phyloP scores from a whole-genome alignment of 2,329 filamentous ascomycete species.

The Penicillium sp. region DNA sequence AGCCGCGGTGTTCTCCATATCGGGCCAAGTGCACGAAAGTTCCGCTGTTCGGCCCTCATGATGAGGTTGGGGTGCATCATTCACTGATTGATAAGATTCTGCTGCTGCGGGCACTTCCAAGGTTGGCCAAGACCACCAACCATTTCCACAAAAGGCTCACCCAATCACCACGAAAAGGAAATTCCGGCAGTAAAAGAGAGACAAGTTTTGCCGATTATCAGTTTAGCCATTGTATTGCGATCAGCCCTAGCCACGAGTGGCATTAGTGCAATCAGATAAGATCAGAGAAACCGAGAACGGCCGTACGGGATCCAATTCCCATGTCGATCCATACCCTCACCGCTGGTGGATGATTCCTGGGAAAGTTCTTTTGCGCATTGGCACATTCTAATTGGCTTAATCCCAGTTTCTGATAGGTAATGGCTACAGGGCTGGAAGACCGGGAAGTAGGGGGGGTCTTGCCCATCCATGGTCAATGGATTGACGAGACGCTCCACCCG shows the following conservation, averaged over 20 bases:
- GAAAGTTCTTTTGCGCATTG: conserved; percentile 8
- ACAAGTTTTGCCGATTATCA: neutral
- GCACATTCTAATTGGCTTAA: conserved; percentile 13
- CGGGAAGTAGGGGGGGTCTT: conserved; percentile 7
- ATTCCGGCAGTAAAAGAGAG: neutral
- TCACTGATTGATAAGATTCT: conserved; percentile 28
- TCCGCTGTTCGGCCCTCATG: conserved; percentile 19
- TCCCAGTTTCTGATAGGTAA: conserved; percentile 21
- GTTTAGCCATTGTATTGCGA: conserved; percentile 9
- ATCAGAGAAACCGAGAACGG: conserved; percentile 18
- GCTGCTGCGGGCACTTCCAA: neutral
- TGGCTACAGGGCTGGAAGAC: conserved; percentile 7
- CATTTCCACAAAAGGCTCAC: neutral
- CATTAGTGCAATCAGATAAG: conserved; percentile 28
- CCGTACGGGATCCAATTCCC: conserved; percentile 2
- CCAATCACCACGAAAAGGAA: conserved; percentile 4
- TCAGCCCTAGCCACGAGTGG: conserved; percentile 6
- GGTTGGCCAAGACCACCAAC: conserved; percentile 8
- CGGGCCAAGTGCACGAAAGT: conserved; percentile 1
- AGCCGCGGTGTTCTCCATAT: neutral
- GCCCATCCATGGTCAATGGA: conserved; percentile 15
- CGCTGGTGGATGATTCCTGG: conserved; percentile 6
- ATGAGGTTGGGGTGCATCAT: conserved; percentile 3
- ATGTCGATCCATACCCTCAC: conserved; percentile 21
- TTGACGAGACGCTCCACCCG: conserved; percentile 10